phyloP scores from a whole-genome alignment of 2,329 filamentous ascomycete genomes.

The Pseudopyricularia javanii region DNA sequence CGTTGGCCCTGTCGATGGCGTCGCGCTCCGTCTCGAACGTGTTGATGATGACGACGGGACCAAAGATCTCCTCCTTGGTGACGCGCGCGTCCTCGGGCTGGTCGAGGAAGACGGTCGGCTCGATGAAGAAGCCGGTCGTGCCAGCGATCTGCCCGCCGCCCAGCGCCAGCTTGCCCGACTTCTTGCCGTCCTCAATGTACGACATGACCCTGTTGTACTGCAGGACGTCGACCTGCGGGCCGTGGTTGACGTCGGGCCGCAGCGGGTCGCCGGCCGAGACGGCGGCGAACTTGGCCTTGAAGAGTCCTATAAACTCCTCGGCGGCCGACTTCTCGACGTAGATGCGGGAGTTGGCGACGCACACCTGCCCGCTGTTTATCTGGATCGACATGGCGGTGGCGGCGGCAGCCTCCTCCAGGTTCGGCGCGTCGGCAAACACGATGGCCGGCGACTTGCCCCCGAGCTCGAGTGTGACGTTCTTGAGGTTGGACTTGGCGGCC shows the following conservation, averaged over 20 bases:
- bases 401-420: constrained; percentile 43
- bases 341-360: constrained; percentile 33
- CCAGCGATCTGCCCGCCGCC: constrained; percentile 11
- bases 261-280: constrained; percentile 24
- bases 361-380: constrained; percentile 33
- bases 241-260: constrained; percentile 17
- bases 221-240: constrained; percentile 30
- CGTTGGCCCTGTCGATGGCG: constrained; percentile 33
- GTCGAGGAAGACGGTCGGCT: constrained; percentile 25
- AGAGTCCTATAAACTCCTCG: constrained; percentile 13
- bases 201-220: constrained; percentile 26
- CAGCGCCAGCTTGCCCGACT: constrained; percentile 12
- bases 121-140: constrained; percentile 20
- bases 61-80: constrained; percentile 40
- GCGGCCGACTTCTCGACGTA: constrained; percentile 29
- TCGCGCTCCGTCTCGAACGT: constrained; percentile 39
- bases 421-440: constrained; percentile 40
- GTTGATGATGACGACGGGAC: constrained; percentile 36
- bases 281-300: constrained; percentile 31
- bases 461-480: constrained; percentile 48
- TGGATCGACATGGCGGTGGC: constrained; percentile 25
- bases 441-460: constrained; percentile 49
- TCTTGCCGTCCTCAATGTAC: constrained; percentile 21
- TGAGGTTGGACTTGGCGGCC: constrained; percentile 45
- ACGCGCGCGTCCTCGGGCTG: constrained; percentile 23